phyloP scores from a whole-genome alignment of 331 rosid genomes.

The Arachis monticola region DNA sequence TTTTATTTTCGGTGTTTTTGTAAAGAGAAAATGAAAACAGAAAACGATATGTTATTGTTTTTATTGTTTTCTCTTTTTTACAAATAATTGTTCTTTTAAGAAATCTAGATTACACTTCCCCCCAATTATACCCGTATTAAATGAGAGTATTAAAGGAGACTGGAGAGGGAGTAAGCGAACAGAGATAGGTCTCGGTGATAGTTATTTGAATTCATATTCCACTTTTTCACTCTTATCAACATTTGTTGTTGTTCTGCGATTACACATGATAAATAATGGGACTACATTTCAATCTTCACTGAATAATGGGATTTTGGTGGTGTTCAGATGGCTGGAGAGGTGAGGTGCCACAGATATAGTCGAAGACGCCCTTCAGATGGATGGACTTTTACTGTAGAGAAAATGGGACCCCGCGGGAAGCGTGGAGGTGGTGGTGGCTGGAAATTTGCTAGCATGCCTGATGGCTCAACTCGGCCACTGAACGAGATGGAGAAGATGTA shows the following conservation, averaged over 20 bases:
- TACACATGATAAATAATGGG: background rate
- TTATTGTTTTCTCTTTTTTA: too few species aligned
- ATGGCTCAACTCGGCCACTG: slow-evolving; percentile 90
- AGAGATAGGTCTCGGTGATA: background rate
- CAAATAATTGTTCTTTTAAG: too few species aligned
- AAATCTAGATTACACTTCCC: too few species aligned
- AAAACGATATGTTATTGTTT: too few species aligned
- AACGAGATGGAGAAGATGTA: slow-evolving; percentile 92
- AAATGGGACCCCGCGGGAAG: slow-evolving; percentile 78
- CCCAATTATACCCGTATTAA: too few species aligned
- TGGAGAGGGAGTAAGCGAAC: too few species aligned
- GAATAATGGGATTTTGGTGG: slow-evolving; percentile 40
- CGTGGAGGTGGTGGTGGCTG: slow-evolving; percentile 90
- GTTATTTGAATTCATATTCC: slow-evolving; percentile 4
- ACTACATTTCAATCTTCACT: background rate
- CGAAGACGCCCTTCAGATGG: slow-evolving; percentile 75
- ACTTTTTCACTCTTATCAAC: background rate
- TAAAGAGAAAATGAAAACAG: too few species aligned
- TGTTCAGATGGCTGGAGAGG: slow-evolving; percentile 87
- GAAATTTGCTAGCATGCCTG: slow-evolving; percentile 88
- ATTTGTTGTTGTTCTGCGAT: slow-evolving; percentile 2
- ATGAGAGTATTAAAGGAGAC: too few species aligned
- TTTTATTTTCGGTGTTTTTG: too few species aligned
- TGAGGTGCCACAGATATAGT: slow-evolving; percentile 78
- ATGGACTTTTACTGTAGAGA: slow-evolving; percentile 88